Conservation (phyloP, 2,329 filamentous ascomycete genomes). For the Eutypa lata region DNA sequence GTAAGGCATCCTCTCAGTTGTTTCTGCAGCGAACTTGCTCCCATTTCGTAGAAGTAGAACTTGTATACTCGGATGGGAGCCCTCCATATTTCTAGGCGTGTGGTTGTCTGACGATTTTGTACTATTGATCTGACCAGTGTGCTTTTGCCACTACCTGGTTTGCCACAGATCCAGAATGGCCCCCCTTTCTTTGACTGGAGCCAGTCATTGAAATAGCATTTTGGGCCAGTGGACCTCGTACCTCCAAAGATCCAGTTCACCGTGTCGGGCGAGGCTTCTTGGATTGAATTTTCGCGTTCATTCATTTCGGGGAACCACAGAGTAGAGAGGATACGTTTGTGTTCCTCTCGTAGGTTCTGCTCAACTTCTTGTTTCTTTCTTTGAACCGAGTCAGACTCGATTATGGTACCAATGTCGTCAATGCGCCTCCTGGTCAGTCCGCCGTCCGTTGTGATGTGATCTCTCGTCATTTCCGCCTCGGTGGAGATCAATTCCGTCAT, state of each 20-base stretch:
- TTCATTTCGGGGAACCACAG: slow-evolving; percentile 11
- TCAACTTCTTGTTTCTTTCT: not conserved
- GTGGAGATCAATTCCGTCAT: not conserved
- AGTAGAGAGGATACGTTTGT: slow-evolving; percentile 6
- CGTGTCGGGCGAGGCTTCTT: slow-evolving; percentile 5
- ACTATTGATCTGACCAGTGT: slow-evolving; percentile 12
- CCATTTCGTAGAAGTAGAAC: slow-evolving; percentile 11
- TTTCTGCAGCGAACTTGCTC: slow-evolving; percentile 3
- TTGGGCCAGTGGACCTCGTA: not conserved
- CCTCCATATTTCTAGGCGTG: not conserved
- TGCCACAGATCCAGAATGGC: slow-evolving; percentile 16
- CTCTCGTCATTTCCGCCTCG: not conserved
- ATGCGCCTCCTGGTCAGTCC: too few relatives aligned
- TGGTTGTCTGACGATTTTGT: not conserved
- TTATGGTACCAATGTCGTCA: too few relatives aligned
- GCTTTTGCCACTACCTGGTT: slow-evolving; percentile 16
- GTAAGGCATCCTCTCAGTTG: slow-evolving; percentile 6
- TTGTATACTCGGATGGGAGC: slow-evolving; percentile 2
- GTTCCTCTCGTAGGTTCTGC: too few relatives aligned
- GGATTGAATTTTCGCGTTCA: slow-evolving; percentile 7
- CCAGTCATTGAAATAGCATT: slow-evolving; percentile 4
- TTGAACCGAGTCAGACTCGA: too few relatives aligned
- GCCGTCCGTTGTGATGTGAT: not conserved
- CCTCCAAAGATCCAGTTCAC: slow-evolving; percentile 2
- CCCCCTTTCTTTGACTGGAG: slow-evolving; percentile 4